Evolutionary conservation across 768 basidiomycete genomes (phyloP).

Genomic region (Boletus subparvulus): DNA sequence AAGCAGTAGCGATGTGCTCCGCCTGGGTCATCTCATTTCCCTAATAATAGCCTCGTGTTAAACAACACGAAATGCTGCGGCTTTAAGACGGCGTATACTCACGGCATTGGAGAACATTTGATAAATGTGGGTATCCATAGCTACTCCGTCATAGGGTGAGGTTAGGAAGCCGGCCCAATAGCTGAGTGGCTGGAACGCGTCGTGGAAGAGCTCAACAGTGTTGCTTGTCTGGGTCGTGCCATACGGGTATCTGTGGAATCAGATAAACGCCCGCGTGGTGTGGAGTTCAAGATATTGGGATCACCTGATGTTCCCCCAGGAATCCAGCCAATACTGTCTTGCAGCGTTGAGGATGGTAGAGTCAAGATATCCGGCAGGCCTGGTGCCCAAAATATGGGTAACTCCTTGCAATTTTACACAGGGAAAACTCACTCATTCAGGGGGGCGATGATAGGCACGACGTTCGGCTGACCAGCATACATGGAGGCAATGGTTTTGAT

Average conservation of each 20-base stretch:
- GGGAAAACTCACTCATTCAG: conserved; percentile 64
- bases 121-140: conserved; percentile 80
- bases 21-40: conserved; percentile 45
- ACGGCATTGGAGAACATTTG: conserved; percentile 68
- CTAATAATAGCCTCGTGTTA: conserved; percentile 34
- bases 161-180: conserved; percentile 59
- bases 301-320: conserved; percentile 72
- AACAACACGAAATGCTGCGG: not conserved
- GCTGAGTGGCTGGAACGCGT: conserved; percentile 74
- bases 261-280: conserved; percentile 1
- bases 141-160: conserved; percentile 60
- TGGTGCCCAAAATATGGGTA: conserved; percentile 26
- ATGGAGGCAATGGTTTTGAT: conserved; percentile 61
- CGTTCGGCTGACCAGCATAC: conserved; percentile 51
- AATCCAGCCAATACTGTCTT: conserved; percentile 68
- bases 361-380: conserved; percentile 73
- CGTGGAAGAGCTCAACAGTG: conserved; percentile 66
- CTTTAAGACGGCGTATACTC: conserved; percentile 21
- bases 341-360: conserved; percentile 48
- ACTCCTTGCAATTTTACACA: not conserved
- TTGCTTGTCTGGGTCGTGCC: conserved; percentile 49
- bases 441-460: conserved; percentile 69
- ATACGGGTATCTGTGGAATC: conserved; percentile 37
- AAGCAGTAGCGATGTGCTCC: conserved; percentile 64
- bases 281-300: not conserved